These are phyloP conservation scores for Calonectria naviculata DNA, from an alignment of 2,329 filamentous ascomycete species.

Conservation along the genomic window DNA sequence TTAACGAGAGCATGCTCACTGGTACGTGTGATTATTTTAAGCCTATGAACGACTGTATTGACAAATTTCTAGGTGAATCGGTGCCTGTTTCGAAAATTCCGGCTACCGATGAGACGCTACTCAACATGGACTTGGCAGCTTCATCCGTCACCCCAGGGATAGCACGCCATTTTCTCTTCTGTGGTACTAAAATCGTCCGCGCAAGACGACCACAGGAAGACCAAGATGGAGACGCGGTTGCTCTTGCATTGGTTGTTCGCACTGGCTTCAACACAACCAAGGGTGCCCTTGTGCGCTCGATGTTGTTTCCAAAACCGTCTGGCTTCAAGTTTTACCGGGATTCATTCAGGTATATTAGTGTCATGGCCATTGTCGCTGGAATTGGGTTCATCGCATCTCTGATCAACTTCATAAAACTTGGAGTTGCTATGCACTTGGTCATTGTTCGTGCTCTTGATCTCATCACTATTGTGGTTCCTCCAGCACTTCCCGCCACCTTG, in stretches of 20 bases:
- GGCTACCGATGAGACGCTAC: constrained; percentile 82
- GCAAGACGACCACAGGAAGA: constrained; percentile 89
- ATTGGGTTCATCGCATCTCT: constrained; percentile 92
- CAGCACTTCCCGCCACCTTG: constrained; percentile 91
- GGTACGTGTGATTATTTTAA: constrained; percentile 48
- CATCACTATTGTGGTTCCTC: constrained; percentile 97
- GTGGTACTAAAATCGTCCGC: constrained; percentile 94
- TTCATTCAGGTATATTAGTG: constrained; percentile 96
- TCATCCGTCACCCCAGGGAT: constrained; percentile 86
- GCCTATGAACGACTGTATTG: constrained; percentile 39
- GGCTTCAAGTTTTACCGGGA: constrained; percentile 99
- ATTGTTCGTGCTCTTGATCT: constrained; percentile 92
- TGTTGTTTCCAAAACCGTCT: constrained; percentile 98
- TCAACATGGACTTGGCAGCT: constrained; percentile 79
- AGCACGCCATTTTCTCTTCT: constrained; percentile 91
- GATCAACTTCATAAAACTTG: constrained; percentile 89
- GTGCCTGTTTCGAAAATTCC: constrained; percentile 95
- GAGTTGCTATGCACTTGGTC: constrained; percentile 88
- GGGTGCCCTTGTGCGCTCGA: constrained; percentile 92
- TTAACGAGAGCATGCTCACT: constrained; percentile 99
- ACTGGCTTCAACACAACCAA: constrained; percentile 99
- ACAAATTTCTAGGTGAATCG: constrained; percentile 74
- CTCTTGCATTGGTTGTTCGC: constrained; percentile 89
- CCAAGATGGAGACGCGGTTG: constrained; percentile 87
- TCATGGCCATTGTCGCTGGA: constrained; percentile 89